Base-by-base conservation (phyloP, 2,329 filamentous ascomycete species). In the Meredithiella fracta region DNA sequence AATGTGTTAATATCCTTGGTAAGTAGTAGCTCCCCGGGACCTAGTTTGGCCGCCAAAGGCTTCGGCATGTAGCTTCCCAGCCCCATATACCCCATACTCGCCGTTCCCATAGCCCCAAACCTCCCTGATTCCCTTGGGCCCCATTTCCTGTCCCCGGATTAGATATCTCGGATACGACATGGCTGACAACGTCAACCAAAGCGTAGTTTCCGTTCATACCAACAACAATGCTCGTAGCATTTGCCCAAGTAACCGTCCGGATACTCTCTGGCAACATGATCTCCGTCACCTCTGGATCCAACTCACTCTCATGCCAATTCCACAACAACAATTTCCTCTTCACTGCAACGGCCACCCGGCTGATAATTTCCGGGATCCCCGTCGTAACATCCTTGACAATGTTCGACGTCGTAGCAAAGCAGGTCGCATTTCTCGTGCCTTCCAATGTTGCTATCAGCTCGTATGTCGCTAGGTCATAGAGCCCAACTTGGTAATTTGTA, bases 1-100 rank as follows among this genome's bases (percentile, higher is more conserved):
- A 96, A 72, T 1, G 90, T 94, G 66, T 96, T 94, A 63, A 96
- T 88, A 63, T 98, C 92, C 67, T 94, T 95, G n/a, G 91, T 88
- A n/a, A 98, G 75, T 58, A 98, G 71, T 66, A 97, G 79, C 68
- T 96, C 80, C 3, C 86, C 86, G 60, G 94, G 86, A 2, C 80
- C 79, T 11, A 98, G 74, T 62, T 84, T 84, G 4, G 90, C 83
- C 4, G 87, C 87, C 63, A 98, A 75, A 5, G 92, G 94, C 64
- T 87, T 94, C 1, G 92, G 91, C 56, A 91, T 87, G 72, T 89
- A 92, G 44, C 87, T 86, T 52, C 87, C 89, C 65, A 97, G 82
- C 1, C 91, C 91, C 78, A 97, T 94, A 65, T 97, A 97, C 47
- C 90, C 89, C 88, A 97, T 96, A 51, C 88, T 86, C 6, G 84